These are phyloP conservation scores for Colletotrichum costaricense DNA, from an alignment of 2,329 filamentous ascomycete genomes.

Conservation along the genomic window DNA sequence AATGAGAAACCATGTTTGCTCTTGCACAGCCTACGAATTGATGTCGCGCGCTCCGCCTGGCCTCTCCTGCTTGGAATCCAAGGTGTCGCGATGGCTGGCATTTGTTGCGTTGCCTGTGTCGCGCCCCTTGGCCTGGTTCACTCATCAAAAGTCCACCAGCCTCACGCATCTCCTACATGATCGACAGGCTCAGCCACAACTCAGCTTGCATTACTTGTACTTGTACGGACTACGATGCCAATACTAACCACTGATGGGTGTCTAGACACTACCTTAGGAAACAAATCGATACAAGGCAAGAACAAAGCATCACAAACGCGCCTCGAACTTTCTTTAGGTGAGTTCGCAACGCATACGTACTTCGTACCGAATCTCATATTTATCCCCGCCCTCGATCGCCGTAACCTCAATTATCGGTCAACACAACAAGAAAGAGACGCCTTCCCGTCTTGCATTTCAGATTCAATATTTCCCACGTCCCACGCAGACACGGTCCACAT, in stretches of 20 bases:
- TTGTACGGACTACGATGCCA: neutral
- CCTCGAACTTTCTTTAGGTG: slow-evolving; percentile 6
- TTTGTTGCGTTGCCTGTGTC: slow-evolving; percentile 3
- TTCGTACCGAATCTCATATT: neutral
- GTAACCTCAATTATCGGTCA: neutral
- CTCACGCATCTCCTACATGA: slow-evolving; percentile 25
- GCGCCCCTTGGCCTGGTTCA: slow-evolving; percentile 5
- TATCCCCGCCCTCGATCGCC: neutral
- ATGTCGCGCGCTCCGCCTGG: neutral
- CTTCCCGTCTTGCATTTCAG: slow-evolving; percentile 27
- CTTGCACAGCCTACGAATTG: slow-evolving; percentile 7
- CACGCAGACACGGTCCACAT: slow-evolving; percentile 14
- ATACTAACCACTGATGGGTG: neutral
- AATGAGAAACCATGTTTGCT: slow-evolving; percentile 19
- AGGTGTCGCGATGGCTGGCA: slow-evolving; percentile 19
- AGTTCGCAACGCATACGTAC: neutral
- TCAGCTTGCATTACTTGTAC: neutral
- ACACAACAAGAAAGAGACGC: neutral
- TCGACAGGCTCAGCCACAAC: slow-evolving; percentile 20
- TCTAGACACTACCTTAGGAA: neutral
- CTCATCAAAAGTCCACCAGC: slow-evolving; percentile 23
- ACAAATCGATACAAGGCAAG: neutral
- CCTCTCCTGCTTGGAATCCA: neutral
- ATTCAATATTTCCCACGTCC: slow-evolving; percentile 8
- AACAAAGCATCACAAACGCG: neutral